A percentile compares a stretch with the other conserved stretches of the same genome.
phyloP scores from a whole-genome alignment of 2,329 filamentous ascomycete genomes.

The Scleromitrula shiraiana region DNA sequence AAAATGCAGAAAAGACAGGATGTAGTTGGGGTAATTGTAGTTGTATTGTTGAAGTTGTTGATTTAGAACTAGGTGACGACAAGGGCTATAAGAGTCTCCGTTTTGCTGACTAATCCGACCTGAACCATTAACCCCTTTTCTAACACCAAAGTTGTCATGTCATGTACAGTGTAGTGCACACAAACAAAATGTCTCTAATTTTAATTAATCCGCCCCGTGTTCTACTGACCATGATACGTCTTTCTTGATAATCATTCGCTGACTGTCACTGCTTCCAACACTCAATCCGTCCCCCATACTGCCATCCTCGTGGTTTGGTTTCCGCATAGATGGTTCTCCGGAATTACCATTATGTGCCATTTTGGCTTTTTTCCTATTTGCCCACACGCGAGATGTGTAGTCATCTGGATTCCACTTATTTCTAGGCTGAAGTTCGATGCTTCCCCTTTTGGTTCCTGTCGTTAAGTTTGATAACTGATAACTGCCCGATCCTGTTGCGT shows the following conservation, averaged over 20 bases:
- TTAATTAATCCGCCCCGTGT: slow-evolving; percentile 13
- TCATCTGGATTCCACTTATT: slow-evolving; percentile 7
- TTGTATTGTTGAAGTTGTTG: no score
- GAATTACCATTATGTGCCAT: no score
- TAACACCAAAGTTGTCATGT: no score
- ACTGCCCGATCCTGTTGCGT: background rate
- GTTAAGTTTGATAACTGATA: slow-evolving; percentile 9
- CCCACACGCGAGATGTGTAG: slow-evolving; percentile 11
- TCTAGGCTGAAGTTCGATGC: background rate
- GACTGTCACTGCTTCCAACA: slow-evolving; percentile 15
- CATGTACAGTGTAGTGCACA: no score
- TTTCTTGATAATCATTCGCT: slow-evolving; percentile 18
- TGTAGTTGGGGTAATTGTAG: no score
- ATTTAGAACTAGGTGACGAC: no score
- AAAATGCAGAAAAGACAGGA: no score
- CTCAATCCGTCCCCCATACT: slow-evolving; percentile 3
- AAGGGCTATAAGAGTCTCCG: no score
- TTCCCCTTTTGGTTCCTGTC: background rate
- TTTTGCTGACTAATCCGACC: no score
- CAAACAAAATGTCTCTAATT: no score
- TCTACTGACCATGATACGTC: slow-evolving; percentile 21
- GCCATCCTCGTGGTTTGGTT: background rate
- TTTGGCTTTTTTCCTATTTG: background rate
- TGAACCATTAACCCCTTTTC: no score
- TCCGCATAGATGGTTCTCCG: background rate